phyloP scores from a whole-genome alignment of 441 rosid genomes.

The Euphorbia corollata region DNA sequence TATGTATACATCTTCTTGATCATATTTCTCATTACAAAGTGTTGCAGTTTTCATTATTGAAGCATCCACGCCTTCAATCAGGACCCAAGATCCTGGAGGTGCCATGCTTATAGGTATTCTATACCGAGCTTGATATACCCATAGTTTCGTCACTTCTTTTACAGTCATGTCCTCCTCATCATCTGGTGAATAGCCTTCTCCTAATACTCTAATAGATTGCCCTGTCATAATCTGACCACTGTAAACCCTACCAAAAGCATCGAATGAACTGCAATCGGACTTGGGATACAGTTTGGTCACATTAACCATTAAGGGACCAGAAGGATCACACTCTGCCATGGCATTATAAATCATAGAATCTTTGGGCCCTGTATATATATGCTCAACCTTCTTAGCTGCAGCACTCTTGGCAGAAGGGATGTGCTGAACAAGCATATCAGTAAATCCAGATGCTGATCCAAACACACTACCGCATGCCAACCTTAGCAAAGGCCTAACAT shows the following conservation, averaged over 20 bases:
- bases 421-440: slow-evolving; percentile 90
- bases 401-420: slow-evolving; percentile 92
- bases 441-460: slow-evolving; percentile 90
- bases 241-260: slow-evolving; percentile 92
- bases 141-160: slow-evolving; percentile 87
- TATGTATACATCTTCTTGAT: slow-evolving; percentile 75
- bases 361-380: slow-evolving; percentile 68
- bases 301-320: slow-evolving; percentile 91
- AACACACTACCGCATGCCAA: slow-evolving; percentile 84
- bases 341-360: slow-evolving; percentile 61
- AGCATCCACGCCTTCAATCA: slow-evolving; percentile 95
- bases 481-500: slow-evolving; percentile 86
- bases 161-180: slow-evolving; percentile 97
- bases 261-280: slow-evolving; percentile 93
- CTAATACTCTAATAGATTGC: slow-evolving; percentile 76
- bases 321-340: slow-evolving; percentile 78
- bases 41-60: slow-evolving; percentile 98
- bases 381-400: slow-evolving; percentile 78
- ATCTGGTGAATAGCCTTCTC: slow-evolving; percentile 95
- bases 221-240: slow-evolving; percentile 90
- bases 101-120: slow-evolving; percentile 88
- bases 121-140: slow-evolving; percentile 94
- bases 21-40: slow-evolving; percentile 54
- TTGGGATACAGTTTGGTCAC: slow-evolving; percentile 92
- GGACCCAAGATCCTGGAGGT: slow-evolving; percentile 97